Conservation (phyloP, 805 yeast species). For the Wickerhamomyces chaumierensis region DNA sequence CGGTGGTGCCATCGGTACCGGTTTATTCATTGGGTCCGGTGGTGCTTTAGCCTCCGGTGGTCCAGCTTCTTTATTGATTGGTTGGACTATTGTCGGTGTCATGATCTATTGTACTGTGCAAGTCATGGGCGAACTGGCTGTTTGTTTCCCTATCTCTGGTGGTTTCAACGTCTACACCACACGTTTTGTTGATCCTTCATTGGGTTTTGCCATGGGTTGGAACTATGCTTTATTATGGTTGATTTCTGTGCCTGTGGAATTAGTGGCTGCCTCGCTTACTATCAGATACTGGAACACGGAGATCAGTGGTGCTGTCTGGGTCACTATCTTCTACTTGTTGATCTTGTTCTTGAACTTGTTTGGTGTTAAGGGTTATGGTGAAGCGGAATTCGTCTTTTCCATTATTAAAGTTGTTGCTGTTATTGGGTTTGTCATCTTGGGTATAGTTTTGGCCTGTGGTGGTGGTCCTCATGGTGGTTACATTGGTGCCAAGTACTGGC, state of each 20-base stretch:
- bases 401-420: slow-evolving; percentile 36
- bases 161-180: slow-evolving; percentile 38
- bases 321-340: slow-evolving; percentile 36
- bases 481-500: slow-evolving; percentile 40
- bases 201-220: slow-evolving; percentile 43
- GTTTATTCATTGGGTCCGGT: slow-evolving; percentile 58
- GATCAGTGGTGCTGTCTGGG: slow-evolving; percentile 46
- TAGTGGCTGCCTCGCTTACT: slow-evolving; percentile 48
- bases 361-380: slow-evolving; percentile 45
- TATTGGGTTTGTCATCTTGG: slow-evolving; percentile 34
- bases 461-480: slow-evolving; percentile 40
- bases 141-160: slow-evolving; percentile 42
- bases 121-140: slow-evolving; percentile 42
- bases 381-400: slow-evolving; percentile 39
- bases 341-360: slow-evolving; percentile 37
- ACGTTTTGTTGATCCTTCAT: slow-evolving; percentile 41
- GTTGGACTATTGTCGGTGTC: slow-evolving; percentile 40
- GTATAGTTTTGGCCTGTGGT: slow-evolving; percentile 38
- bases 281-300: slow-evolving; percentile 40
- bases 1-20: slow-evolving; percentile 67
- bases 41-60: slow-evolving; percentile 46
- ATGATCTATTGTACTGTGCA: slow-evolving; percentile 51
- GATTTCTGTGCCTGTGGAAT: slow-evolving; percentile 42
- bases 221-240: slow-evolving; percentile 46
- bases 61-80: slow-evolving; percentile 50